These are phyloP conservation scores for Malus domestica DNA, from an alignment of 306 rosid species.

Conservation along the genomic window ASM211411v1 NC_041804.1:37763501-37764000, in stretches of 20 bases:
- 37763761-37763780: too few relatives aligned
- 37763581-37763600: slow-evolving; percentile 30
- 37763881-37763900: slow-evolving; percentile 57
- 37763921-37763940: slow-evolving; percentile 31
- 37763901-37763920: slow-evolving; percentile 58
- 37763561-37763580: too few relatives aligned
- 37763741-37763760: not conserved
- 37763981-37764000: slow-evolving; percentile 8
- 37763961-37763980: not conserved
- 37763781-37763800: too few relatives aligned
- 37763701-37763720: slow-evolving; percentile 28
- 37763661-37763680: slow-evolving; percentile 76
- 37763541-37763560: too few relatives aligned
- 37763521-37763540: not conserved
- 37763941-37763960: not conserved
- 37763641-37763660: slow-evolving; percentile 82
- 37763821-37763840: slow-evolving; percentile 70
- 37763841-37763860: slow-evolving; percentile 79
- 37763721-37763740: not conserved
- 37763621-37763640: slow-evolving; percentile 87
- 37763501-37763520: not conserved
- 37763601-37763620: slow-evolving; percentile 80
- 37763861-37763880: slow-evolving; percentile 71
- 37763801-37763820: slow-evolving; percentile 78
- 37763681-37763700: slow-evolving; percentile 85